Evolutionary conservation across 345 rosid genomes (phyloP).

Genomic region (Moricandia moricandioides): DNA sequence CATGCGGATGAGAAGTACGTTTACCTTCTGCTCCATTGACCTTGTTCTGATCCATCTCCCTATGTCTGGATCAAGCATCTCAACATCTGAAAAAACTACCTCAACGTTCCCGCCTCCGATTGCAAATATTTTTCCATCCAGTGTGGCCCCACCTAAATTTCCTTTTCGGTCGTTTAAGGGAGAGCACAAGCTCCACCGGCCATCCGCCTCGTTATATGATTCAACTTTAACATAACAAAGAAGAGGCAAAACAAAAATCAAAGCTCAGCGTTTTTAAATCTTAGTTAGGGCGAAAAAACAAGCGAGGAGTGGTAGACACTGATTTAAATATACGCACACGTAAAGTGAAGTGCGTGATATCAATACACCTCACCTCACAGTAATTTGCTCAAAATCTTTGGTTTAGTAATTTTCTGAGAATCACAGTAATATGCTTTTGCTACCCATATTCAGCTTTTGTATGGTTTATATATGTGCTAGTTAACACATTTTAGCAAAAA

Average conservation of each 20-base stretch:
- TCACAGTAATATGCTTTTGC: constrained; percentile 6
- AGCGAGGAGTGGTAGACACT: background rate
- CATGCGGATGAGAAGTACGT: constrained; percentile 15
- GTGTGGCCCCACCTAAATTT: constrained; percentile 59
- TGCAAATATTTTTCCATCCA: constrained; percentile 56
- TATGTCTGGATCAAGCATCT: constrained; percentile 72
- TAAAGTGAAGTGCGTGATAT: constrained; percentile 3
- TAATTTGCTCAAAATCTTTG: background rate
- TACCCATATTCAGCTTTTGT: background rate
- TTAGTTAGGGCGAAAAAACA: constrained; percentile 8
- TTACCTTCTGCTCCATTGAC: constrained; percentile 71
- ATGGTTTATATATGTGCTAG: background rate
- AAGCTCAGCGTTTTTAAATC: background rate
- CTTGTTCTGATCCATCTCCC: constrained; percentile 63
- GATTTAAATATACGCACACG: background rate
- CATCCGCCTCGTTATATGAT: constrained; percentile 52
- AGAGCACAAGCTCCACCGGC: constrained; percentile 58
- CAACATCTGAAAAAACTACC: constrained; percentile 61
- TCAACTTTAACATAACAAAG: constrained; percentile 48
- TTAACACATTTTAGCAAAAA: background rate
- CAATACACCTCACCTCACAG: constrained; percentile 4
- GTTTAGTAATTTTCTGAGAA: constrained; percentile 6
- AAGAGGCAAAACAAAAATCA: constrained; percentile 18
- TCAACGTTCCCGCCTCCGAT: constrained; percentile 68
- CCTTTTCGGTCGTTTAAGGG: constrained; percentile 54